Evolutionary conservation across 1,284 basidiomycete genomes (phyloP), one percentile per base, ranked within the genome.

Genomic region (Golubevia pallescens): DNA sequence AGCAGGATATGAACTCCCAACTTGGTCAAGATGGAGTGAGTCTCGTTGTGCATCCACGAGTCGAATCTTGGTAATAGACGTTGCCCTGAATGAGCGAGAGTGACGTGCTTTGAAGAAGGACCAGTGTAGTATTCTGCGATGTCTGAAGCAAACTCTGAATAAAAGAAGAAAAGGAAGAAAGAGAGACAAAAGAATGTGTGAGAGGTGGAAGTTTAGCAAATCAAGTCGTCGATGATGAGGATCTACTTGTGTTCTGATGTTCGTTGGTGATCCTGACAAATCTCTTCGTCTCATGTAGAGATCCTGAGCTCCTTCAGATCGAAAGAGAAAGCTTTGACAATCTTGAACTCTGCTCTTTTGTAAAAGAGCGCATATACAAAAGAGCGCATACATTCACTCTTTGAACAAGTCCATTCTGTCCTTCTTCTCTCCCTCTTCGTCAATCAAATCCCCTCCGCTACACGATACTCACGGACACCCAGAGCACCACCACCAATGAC

Each of bases 21-120:
- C 28, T 54, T 52, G 24, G 61, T 28, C 10, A 69, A 20, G 20
- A 24, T 19, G 3, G 23, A 42, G 3, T 32, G 21, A 10, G 69
- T 61, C 14, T 62, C 62, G 19, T 70, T 66, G 70, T 74, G 72
- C 72, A 74, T 70, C 67, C 71, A 73, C 16, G 55, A 20, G 10
- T 69, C 59, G 63, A 74, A 74, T 23, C 70, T 60, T 24, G 72
- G 72, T n/a, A 74, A 60, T 16, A 73, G 60, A 32, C 59, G 51
- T 13, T 24, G 7, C 21, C 63, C 55, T 14, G 72, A 73, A 51
- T 66, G 69, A 10, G 67, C 62, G 48, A 74, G 56, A 1, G 67
- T 74, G n/a, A 74, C 67, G 21, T 56, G 58, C 53, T 74, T 74
- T 0, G 66, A 58, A 16, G 20, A 20, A 10, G 42, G 23, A 21